Conservation (phyloP, 2,329 filamentous ascomycete species). For the Lasiodiplodia theobromae region DNA sequence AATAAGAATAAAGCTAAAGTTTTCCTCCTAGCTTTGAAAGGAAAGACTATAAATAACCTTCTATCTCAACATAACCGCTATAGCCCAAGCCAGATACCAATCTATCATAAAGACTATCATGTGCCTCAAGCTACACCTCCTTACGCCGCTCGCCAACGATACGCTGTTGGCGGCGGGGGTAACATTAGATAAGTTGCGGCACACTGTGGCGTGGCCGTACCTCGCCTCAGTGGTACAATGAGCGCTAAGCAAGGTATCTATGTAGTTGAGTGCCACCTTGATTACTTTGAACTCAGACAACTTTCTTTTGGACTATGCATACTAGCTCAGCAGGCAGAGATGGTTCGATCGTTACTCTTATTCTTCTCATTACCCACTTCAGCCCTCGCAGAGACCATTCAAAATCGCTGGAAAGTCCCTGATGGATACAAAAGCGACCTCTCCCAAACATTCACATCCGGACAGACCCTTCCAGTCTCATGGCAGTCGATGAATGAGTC, state of each 20-base stretch:
- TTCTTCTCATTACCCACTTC: background rate
- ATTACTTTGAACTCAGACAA: background rate
- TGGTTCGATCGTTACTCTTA: background rate
- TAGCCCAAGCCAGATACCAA: background rate
- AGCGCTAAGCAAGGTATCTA: background rate
- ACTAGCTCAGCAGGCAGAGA: background rate
- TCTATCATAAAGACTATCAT: background rate
- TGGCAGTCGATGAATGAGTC: background rate
- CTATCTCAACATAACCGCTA: background rate
- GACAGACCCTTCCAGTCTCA: background rate
- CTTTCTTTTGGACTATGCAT: background rate
- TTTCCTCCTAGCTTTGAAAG: no score
- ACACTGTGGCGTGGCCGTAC: background rate
- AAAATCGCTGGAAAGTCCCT: slow-evolving; percentile 1
- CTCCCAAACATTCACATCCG: background rate
- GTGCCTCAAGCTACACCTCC: background rate
- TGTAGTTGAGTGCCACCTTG: background rate
- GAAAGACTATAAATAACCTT: background rate
- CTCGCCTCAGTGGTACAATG: background rate
- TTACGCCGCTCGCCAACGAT: background rate
- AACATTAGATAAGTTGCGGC: background rate
- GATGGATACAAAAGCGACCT: background rate
- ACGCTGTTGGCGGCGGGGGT: background rate
- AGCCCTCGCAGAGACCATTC: background rate
- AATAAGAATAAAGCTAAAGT: no score